phyloP scores from a whole-genome alignment of 352 stramenopile species.

The Phytophthora ohioensis region DNA sequence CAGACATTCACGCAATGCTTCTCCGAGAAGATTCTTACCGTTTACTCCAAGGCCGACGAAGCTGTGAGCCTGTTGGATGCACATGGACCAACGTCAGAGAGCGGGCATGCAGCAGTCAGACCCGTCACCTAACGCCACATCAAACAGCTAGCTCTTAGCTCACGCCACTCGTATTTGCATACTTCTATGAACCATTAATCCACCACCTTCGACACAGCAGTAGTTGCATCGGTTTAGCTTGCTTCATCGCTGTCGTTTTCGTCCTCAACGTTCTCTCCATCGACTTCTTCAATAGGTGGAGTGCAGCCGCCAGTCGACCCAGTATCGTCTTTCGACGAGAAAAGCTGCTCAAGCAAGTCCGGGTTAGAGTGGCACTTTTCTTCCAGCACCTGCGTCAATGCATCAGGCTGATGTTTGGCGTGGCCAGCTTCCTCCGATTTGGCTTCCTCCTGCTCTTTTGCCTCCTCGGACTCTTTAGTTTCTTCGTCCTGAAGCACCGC shows the following conservation, averaged over 20 bases:
- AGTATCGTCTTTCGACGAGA: slow-evolving; percentile 57
- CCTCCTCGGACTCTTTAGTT: slow-evolving; percentile 17
- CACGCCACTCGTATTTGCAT: slow-evolving; percentile 27
- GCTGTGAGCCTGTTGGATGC: slow-evolving; percentile 43
- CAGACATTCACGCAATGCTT: slow-evolving; percentile 84
- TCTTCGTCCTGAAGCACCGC: slow-evolving; percentile 43
- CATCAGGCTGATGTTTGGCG: slow-evolving; percentile 13
- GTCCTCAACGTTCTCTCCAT: slow-evolving; percentile 27
- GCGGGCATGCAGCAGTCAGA: slow-evolving; percentile 25
- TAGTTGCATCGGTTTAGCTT: slow-evolving; percentile 24
- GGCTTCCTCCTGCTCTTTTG: slow-evolving; percentile 12
- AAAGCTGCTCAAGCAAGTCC: slow-evolving; percentile 62
- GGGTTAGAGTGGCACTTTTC: slow-evolving; percentile 61
- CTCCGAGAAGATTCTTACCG: slow-evolving; percentile 63
- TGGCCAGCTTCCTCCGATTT: slow-evolving; percentile 3
- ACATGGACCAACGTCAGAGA: slow-evolving; percentile 41
- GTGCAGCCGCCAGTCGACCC: slow-evolving; percentile 36
- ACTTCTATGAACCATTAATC: slow-evolving; percentile 35
- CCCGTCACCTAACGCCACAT: slow-evolving; percentile 23
- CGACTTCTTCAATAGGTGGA: slow-evolving; percentile 33
- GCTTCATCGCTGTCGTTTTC: slow-evolving; percentile 38
- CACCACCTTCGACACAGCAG: slow-evolving; percentile 14
- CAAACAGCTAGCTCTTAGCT: slow-evolving; percentile 10
- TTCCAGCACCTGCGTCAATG: slow-evolving; percentile 62
- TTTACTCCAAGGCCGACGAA: slow-evolving; percentile 77